These are phyloP conservation scores for Gossypium schwendimanii DNA, from an alignment of 441 rosid genomes.

Conservation along the genomic window DNA sequence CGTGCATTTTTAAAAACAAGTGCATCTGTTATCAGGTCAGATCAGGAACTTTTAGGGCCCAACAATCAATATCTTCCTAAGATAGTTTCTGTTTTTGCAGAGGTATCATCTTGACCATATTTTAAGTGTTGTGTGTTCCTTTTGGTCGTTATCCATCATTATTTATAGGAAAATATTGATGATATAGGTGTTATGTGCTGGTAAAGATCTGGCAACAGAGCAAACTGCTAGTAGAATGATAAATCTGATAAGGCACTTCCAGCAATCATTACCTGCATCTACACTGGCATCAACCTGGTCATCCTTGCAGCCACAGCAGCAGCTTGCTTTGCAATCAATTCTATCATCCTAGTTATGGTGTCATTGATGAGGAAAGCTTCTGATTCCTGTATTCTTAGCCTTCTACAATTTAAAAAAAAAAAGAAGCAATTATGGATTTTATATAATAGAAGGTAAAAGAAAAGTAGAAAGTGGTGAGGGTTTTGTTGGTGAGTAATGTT, in stretches of 20 bases:
- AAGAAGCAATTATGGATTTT: background rate
- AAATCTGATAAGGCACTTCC: constrained; percentile 41
- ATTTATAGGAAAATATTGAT: background rate
- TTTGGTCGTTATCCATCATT: background rate
- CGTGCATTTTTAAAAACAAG: constrained; percentile 1
- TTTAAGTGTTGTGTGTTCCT: background rate
- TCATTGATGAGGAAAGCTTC: background rate
- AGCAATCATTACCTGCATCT: constrained; percentile 45
- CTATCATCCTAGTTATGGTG: constrained; percentile 30
- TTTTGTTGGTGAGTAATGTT: background rate
- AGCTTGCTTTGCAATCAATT: constrained; percentile 41
- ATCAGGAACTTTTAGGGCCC: constrained; percentile 36
- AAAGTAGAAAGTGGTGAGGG: background rate
- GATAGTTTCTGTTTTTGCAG: constrained; percentile 45
- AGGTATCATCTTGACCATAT: constrained; percentile 26
- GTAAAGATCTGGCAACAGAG: constrained; percentile 38
- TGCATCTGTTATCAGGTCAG: constrained; percentile 34
- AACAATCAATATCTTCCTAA: constrained; percentile 46
- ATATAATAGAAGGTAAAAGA: background rate
- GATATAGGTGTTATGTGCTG: constrained; percentile 37
- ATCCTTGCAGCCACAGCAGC: constrained; percentile 48
- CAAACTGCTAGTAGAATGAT: constrained; percentile 50
- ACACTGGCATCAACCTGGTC: constrained; percentile 51
- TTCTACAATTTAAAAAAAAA: background rate
- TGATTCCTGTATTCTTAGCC: background rate